Percentiles rank a stretch among this genome's conserved stretches.
These are phyloP conservation scores for Panicum virgatum DNA, from an alignment of 202 grass and related monocot genomes.

Conservation along the genomic window DNA sequence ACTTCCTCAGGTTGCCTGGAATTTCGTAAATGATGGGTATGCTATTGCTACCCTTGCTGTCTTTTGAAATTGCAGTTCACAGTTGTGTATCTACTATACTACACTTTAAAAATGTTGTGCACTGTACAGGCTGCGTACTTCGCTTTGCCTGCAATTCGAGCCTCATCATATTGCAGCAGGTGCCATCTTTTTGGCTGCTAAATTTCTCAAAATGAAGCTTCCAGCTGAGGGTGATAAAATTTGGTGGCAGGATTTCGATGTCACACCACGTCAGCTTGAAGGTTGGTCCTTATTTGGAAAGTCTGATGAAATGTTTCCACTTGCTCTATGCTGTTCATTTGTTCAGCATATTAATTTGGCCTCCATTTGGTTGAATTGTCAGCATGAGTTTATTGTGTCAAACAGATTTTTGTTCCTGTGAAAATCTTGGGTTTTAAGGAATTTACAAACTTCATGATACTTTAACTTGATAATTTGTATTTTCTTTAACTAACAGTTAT, in stretches of 20 bases:
- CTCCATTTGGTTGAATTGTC: slow-evolving; percentile 6
- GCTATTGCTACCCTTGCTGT: slow-evolving; percentile 47
- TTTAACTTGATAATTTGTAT: slow-evolving; percentile 3
- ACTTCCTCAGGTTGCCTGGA: slow-evolving; percentile 95
- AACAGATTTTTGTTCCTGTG: not conserved
- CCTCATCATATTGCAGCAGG: slow-evolving; percentile 98
- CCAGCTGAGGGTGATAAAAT: slow-evolving; percentile 87
- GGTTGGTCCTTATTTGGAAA: slow-evolving; percentile 60
- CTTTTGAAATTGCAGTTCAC: slow-evolving; percentile 33
- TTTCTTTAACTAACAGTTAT: not conserved
- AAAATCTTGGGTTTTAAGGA: not conserved
- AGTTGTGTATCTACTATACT: slow-evolving; percentile 55
- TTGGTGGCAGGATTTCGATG: slow-evolving; percentile 96
- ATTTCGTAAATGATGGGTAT: slow-evolving; percentile 99
- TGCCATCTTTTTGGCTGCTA: slow-evolving; percentile 91
- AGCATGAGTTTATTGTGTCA: not conserved
- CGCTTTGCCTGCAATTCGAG: slow-evolving; percentile 94
- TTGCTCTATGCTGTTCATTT: slow-evolving; percentile 11
- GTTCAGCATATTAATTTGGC: not conserved
- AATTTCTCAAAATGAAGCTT: slow-evolving; percentile 98
- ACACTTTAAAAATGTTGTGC: slow-evolving; percentile 54
- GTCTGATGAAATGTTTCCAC: slow-evolving; percentile 14
- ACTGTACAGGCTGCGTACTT: slow-evolving; percentile 90
- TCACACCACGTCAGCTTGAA: slow-evolving; percentile 92
- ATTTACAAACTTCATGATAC: not conserved